Percentiles rank a stretch among this genome's conserved stretches.
These are phyloP conservation scores for Rhododendron kiyosumense DNA, from an alignment of 148 eudicot species.

Conservation along the genomic window DNA sequence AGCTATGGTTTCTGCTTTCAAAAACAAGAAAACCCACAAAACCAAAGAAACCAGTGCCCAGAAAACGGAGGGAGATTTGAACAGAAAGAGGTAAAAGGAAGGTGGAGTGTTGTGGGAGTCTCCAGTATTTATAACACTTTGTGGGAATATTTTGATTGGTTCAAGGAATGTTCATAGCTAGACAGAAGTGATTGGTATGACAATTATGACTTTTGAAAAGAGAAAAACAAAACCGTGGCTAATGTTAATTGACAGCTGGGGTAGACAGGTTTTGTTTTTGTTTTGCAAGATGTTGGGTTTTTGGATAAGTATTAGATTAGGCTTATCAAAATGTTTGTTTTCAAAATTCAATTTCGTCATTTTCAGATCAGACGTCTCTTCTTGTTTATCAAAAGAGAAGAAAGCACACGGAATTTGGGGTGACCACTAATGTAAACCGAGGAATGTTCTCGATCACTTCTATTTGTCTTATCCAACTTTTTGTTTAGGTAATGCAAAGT, in stretches of 20 bases:
- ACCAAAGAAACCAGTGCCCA: not conserved
- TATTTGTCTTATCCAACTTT: not conserved
- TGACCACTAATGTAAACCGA: not conserved
- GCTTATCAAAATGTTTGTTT: not conserved
- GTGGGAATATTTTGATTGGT: not conserved
- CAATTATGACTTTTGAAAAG: not conserved
- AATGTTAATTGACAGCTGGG: not conserved
- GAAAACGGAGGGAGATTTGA: not conserved
- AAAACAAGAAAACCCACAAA: not conserved
- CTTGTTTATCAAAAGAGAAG: not conserved
- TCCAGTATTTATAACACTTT: not conserved
- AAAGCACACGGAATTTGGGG: not conserved
- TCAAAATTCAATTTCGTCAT: not conserved
- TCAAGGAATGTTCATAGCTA: not conserved
- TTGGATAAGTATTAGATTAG: not conserved
- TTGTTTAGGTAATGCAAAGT: too few species aligned
- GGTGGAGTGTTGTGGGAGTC: not conserved
- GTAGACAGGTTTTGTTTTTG: not conserved
- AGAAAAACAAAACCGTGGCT: not conserved
- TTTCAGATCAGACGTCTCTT: not conserved
- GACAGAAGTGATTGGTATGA: not conserved
- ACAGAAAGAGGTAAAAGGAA: not conserved
- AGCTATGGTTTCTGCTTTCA: not conserved
- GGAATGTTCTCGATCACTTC: not conserved
- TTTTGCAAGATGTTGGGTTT: not conserved